These are phyloP conservation scores for Penicillium brevicompactum DNA, from an alignment of 2,329 filamentous ascomycete genomes.

Conservation along the genomic window DNA sequence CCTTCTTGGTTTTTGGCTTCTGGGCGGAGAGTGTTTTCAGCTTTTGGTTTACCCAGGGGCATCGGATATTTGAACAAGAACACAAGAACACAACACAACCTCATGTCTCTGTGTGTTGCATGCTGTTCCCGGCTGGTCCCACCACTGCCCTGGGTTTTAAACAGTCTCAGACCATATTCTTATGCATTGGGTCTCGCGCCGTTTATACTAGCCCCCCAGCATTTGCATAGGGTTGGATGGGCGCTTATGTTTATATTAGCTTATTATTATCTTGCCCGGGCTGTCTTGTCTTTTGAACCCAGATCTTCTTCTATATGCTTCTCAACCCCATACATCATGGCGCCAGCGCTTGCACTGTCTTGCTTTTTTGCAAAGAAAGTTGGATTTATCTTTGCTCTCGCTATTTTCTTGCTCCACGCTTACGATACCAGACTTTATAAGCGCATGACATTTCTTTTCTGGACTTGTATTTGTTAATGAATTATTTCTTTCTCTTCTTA, in stretches of 20 bases:
- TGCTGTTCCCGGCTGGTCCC: not conserved
- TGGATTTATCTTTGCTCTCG: slow-evolving; percentile 4
- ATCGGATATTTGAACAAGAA: not conserved
- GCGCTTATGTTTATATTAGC: slow-evolving; percentile 12
- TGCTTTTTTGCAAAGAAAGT: slow-evolving; percentile 7
- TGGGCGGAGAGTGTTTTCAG: not conserved
- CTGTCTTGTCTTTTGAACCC: slow-evolving; percentile 5
- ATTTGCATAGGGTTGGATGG: slow-evolving; percentile 10
- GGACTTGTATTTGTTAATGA: slow-evolving; percentile 34
- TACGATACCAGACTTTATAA: slow-evolving; percentile 37
- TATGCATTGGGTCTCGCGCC: slow-evolving; percentile 14
- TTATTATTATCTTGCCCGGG: slow-evolving; percentile 2
- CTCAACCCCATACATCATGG: slow-evolving; percentile 27
- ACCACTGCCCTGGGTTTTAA: not conserved
- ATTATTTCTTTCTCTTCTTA: slow-evolving; percentile 3
- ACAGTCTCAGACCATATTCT: slow-evolving; percentile 2
- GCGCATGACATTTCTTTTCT: slow-evolving; percentile 30
- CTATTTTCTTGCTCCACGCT: slow-evolving; percentile 14
- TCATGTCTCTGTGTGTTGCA: not conserved
- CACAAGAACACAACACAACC: not conserved
- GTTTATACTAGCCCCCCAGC: slow-evolving; percentile 10
- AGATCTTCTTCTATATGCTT: slow-evolving; percentile 23
- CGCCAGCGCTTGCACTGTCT: slow-evolving; percentile 23
- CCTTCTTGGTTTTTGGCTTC: not conserved
- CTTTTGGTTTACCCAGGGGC: slow-evolving; percentile 5